Conservation (phyloP, 1,139 yeast species). For the Hyphopichia wangnamkhiaoensis region DNA sequence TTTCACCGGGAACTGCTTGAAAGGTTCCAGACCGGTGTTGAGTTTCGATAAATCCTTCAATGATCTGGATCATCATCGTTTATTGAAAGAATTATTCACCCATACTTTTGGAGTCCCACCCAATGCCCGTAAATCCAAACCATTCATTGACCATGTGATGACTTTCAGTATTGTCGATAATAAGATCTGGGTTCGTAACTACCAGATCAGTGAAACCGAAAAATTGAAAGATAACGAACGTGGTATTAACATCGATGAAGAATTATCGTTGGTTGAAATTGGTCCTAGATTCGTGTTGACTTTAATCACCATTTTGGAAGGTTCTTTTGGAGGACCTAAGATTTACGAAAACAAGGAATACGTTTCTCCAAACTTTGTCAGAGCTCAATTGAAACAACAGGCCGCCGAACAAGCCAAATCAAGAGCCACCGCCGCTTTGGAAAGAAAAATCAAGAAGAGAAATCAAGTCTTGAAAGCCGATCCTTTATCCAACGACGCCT, state of each 20-base stretch:
- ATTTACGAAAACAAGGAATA: conserved; percentile 95
- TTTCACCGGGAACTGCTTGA: conserved; percentile 93
- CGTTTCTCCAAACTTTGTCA: conserved; percentile 91
- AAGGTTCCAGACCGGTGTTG: conserved; percentile 94
- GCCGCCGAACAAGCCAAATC: conserved; percentile 78
- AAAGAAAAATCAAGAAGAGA: conserved; percentile 74
- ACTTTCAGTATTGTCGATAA: conserved; percentile 90
- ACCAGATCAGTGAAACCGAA: conserved; percentile 80
- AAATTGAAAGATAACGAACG: conserved; percentile 44
- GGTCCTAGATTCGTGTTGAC: conserved; percentile 98
- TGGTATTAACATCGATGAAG: conserved; percentile 41
- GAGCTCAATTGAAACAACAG: conserved; percentile 83
- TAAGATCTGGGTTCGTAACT: conserved; percentile 94
- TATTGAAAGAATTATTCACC: conserved; percentile 80
- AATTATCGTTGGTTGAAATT: conserved; percentile 81
- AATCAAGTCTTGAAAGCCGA: conserved; percentile 75
- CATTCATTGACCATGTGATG: conserved; percentile 93
- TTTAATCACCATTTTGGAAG: conserved; percentile 87
- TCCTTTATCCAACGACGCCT: conserved; percentile 78
- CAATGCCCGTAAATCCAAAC: conserved; percentile 88
- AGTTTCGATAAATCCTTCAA: conserved; percentile 81
- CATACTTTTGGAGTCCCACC: conserved; percentile 98
- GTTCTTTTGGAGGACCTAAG: conserved; percentile 97
- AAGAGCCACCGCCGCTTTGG: conserved; percentile 78
- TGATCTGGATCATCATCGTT: conserved; percentile 58